phyloP scores from a whole-genome alignment of 352 stramenopile genomes.

The Phytophthora sojae region DNA sequence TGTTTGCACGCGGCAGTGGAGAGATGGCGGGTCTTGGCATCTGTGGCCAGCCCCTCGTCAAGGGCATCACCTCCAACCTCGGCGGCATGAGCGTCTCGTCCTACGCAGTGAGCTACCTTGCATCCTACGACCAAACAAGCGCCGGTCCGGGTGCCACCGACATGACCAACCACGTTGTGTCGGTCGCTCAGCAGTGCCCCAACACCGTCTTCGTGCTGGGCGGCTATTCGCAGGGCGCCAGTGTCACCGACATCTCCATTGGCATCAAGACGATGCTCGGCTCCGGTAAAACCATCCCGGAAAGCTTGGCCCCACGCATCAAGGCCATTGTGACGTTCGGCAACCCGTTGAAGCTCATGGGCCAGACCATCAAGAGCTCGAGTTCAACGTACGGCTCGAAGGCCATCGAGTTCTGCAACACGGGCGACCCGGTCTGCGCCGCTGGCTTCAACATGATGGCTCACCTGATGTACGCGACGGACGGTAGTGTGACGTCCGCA shows the following conservation, averaged over 20 bases:
- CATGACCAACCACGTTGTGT: conserved; percentile 44
- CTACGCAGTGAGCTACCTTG: conserved; percentile 41
- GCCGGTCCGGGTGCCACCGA: conserved; percentile 35
- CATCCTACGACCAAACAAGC: conserved; percentile 11
- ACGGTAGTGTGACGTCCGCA: conserved; percentile 35
- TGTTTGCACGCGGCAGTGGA: conserved; percentile 38
- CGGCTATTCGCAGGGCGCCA: conserved; percentile 45
- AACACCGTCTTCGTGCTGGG: conserved; percentile 40
- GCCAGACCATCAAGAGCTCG: conserved; percentile 38
- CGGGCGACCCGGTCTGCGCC: conserved; percentile 42
- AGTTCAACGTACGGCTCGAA: conserved; percentile 39
- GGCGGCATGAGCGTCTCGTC: conserved; percentile 40
- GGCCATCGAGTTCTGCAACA: conserved; percentile 41
- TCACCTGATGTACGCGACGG: conserved; percentile 37
- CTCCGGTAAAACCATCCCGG: conserved; percentile 31
- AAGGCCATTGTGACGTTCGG: conserved; percentile 48
- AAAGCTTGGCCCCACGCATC: conserved; percentile 33
- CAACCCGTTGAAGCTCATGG: conserved; percentile 41
- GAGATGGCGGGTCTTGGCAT: conserved; percentile 36
- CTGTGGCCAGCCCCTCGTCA: conserved; percentile 14
- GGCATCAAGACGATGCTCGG: conserved; percentile 41
- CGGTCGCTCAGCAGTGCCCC: conserved; percentile 35
- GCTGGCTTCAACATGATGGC: conserved; percentile 42
- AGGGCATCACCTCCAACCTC: too few species aligned
- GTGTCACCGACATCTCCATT: conserved; percentile 42